A percentile compares a stretch with the other conserved stretches of the same genome.
These are phyloP conservation scores for Boletus patriciae DNA, from an alignment of 768 basidiomycete species.

Conservation along the genomic window DNA sequence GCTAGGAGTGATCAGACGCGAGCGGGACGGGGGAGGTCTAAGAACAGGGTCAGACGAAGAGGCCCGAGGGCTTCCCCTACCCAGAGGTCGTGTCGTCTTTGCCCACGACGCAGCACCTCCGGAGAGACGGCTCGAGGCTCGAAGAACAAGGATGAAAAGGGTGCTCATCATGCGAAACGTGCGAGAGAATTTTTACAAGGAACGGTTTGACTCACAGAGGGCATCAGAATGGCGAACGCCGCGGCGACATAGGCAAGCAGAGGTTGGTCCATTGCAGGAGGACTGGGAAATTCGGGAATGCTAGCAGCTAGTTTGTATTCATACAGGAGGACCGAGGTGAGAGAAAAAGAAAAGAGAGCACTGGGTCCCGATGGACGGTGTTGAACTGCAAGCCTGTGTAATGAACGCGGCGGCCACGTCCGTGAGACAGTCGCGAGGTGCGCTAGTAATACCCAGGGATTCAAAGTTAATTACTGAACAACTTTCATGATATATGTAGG, in stretches of 20 bases:
- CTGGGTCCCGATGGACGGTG: background rate
- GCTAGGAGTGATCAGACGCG: slow-evolving; percentile 42
- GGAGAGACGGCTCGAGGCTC: slow-evolving; percentile 60
- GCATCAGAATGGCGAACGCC: slow-evolving; percentile 21
- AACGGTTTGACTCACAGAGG: slow-evolving; percentile 28
- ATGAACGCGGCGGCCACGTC: too few relatives aligned
- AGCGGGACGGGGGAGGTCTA: background rate
- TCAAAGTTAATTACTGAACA: too few relatives aligned
- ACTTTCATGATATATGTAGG: too few relatives aligned
- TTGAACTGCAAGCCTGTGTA: background rate
- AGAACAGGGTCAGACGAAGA: slow-evolving; percentile 36
- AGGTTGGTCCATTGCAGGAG: slow-evolving; percentile 26
- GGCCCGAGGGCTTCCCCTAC: slow-evolving; percentile 44
- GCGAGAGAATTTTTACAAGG: background rate
- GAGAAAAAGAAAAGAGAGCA: background rate
- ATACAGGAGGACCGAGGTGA: background rate
- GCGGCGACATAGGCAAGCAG: slow-evolving; percentile 25
- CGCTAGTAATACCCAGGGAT: too few relatives aligned
- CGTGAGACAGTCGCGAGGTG: too few relatives aligned
- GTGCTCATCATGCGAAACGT: slow-evolving; percentile 52
- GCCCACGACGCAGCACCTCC: slow-evolving; percentile 52
- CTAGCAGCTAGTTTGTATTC: slow-evolving; percentile 1
- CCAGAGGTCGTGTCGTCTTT: slow-evolving; percentile 61
- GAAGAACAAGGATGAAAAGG: slow-evolving; percentile 92
- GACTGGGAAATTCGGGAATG: background rate